Evolutionary conservation across 2,329 filamentous ascomycete species (phyloP).

Genomic region (Leptographium wingfieldii): DNA sequence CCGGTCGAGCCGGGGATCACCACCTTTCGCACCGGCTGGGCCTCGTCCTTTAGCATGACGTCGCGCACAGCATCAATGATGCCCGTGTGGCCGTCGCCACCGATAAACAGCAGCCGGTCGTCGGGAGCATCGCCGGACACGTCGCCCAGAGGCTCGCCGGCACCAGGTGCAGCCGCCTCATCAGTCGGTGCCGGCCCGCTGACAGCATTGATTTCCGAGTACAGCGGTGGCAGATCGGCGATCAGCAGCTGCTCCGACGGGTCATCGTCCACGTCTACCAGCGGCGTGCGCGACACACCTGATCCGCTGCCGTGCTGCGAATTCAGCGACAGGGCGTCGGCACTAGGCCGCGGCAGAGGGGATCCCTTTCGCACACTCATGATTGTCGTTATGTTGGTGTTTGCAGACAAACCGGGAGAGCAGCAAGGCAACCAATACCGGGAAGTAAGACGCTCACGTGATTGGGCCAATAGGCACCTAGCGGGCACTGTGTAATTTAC

Average conservation of each 20-base stretch:
- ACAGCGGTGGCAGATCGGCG: constrained; percentile 30
- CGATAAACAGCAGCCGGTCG: not conserved
- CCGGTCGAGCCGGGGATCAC: not conserved
- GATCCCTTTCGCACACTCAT: constrained; percentile 17
- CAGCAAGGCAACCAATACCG: too few species aligned
- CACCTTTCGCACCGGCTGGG: not conserved
- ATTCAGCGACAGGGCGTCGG: constrained; percentile 19
- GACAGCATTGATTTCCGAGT: constrained; percentile 24
- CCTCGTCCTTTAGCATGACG: not conserved
- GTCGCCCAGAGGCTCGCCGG: too few species aligned
- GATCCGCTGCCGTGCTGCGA: constrained; percentile 9
- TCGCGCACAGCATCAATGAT: not conserved
- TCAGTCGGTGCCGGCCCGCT: constrained; percentile 12
- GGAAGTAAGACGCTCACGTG: too few species aligned
- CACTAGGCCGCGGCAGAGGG: constrained; percentile 7
- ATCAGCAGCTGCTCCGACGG: constrained; percentile 20
- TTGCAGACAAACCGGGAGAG: not conserved
- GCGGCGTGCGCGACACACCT: not conserved
- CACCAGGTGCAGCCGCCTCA: not conserved
- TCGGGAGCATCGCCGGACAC: too few species aligned
- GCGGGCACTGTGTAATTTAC: not conserved
- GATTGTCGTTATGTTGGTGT: not conserved
- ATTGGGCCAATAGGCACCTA: not conserved
- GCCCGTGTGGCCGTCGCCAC: not conserved
- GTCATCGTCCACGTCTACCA: constrained; percentile 16